phyloP scores from a whole-genome alignment of 345 rosid genomes.

The Excoecaria cochinchinensis region DNA sequence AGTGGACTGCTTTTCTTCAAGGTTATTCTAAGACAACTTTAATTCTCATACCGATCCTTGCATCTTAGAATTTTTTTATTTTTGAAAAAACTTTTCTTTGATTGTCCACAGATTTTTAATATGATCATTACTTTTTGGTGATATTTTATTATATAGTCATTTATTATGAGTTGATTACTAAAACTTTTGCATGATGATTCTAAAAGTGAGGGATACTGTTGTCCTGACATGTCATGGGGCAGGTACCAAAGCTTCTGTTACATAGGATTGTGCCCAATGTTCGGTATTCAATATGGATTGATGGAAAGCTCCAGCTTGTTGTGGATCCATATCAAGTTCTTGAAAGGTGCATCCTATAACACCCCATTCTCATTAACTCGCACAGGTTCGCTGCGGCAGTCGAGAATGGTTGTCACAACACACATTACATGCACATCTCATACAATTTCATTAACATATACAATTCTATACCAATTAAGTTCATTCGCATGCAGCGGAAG shows the following conservation, averaged over 20 bases:
- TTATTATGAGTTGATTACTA: neutral
- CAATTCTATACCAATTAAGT: too few species aligned
- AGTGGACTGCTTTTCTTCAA: neutral
- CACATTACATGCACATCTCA: too few species aligned
- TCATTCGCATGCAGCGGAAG: too few species aligned
- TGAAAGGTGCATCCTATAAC: slow-evolving; percentile 79
- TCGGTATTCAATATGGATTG: slow-evolving; percentile 83
- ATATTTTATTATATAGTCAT: neutral
- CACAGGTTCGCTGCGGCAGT: too few species aligned
- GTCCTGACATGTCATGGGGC: slow-evolving; percentile 28
- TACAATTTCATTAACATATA: too few species aligned
- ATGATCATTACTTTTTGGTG: neutral
- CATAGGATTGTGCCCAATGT: slow-evolving; percentile 79
- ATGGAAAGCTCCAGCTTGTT: slow-evolving; percentile 87
- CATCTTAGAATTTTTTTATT: neutral
- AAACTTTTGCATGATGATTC: neutral
- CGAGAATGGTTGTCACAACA: too few species aligned
- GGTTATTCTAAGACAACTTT: too few species aligned
- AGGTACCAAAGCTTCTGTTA: slow-evolving; percentile 86
- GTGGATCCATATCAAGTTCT: slow-evolving; percentile 87
- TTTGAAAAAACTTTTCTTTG: neutral
- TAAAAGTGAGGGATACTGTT: slow-evolving; percentile 11
- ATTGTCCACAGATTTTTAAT: neutral
- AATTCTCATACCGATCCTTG: too few species aligned
- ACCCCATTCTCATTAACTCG: too few species aligned